A percentile compares a stretch with the other conserved stretches of the same genome.
phyloP scores from a whole-genome alignment of 2,329 filamentous ascomycete species.

The Talaromyces sp. region DNA sequence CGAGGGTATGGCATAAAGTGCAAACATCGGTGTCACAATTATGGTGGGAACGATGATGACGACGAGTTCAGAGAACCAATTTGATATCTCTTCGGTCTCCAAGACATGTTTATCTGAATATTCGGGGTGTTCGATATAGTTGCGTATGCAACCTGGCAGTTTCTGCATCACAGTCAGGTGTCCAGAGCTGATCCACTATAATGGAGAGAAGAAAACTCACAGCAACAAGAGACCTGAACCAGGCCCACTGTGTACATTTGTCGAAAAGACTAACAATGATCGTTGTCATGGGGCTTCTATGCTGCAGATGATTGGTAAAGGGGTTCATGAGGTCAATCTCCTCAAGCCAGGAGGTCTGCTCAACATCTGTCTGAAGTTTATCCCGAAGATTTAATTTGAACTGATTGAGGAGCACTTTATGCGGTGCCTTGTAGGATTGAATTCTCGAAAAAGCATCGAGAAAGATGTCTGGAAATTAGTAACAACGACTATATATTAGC shows the following conservation, averaged over 20 bases:
- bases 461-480: not conserved
- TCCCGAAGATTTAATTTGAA: not conserved
- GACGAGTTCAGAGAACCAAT: not conserved
- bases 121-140: not conserved
- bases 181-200: not conserved
- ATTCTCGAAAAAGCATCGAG: not conserved
- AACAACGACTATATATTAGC: not conserved
- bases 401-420: not conserved
- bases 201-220: too few relatives aligned
- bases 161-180: not conserved
- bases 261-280: not conserved
- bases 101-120: not conserved
- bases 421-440: not conserved
- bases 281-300: not conserved
- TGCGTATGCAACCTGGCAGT: not conserved
- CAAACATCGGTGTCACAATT: slow-evolving; percentile 13
- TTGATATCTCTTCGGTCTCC: not conserved
- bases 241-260: too few relatives aligned
- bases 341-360: not conserved
- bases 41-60: slow-evolving; percentile 7
- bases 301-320: not conserved
- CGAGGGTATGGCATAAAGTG: slow-evolving; percentile 9
- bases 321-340: not conserved
- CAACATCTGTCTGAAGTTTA: not conserved
- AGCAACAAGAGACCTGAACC: too few relatives aligned